These are phyloP conservation scores for Tolypocladium sp. DNA, from an alignment of 2,329 filamentous ascomycete species.

Conservation along the genomic window DNA sequence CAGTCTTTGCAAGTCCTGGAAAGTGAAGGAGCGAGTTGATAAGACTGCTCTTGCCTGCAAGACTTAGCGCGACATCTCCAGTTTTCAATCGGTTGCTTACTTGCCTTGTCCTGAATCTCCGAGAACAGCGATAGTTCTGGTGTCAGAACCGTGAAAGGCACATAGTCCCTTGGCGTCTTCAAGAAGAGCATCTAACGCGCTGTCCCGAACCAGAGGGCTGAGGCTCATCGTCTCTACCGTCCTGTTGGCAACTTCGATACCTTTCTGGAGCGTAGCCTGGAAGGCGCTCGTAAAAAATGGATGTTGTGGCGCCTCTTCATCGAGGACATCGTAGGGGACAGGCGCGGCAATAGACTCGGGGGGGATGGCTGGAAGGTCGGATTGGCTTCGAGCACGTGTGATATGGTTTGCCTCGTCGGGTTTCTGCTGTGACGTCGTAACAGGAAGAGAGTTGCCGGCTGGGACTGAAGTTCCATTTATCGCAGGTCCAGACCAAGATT, in stretches of 20 bases:
- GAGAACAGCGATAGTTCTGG: conserved; percentile 6
- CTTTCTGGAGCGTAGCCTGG: background rate
- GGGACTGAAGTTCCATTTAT: background rate
- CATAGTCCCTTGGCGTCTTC: conserved; percentile 1
- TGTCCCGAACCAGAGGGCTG: background rate
- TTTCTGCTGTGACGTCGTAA: background rate
- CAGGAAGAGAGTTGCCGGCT: background rate
- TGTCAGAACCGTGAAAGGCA: conserved; percentile 1
- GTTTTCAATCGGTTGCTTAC: too few species aligned
- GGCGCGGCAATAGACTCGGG: too few species aligned
- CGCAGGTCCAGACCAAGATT: background rate
- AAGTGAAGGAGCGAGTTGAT: conserved; percentile 25
- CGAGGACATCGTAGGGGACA: background rate
- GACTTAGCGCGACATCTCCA: conserved; percentile 5
- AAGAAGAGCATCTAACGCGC: background rate
- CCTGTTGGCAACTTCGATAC: background rate
- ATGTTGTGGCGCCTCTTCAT: background rate
- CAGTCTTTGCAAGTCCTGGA: conserved; percentile 16
- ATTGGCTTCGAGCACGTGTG: background rate
- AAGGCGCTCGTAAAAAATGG: background rate
- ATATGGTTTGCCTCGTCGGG: background rate
- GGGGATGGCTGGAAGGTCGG: background rate
- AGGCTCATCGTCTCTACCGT: background rate
- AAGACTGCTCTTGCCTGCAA: conserved; percentile 18
- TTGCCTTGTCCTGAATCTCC: conserved; percentile 14